A percentile compares a stretch with the other conserved stretches of the same genome.
Conservation (phyloP, 371 early-diverging fungal genomes). For the Dinochytrium kinnereticum region DNA sequence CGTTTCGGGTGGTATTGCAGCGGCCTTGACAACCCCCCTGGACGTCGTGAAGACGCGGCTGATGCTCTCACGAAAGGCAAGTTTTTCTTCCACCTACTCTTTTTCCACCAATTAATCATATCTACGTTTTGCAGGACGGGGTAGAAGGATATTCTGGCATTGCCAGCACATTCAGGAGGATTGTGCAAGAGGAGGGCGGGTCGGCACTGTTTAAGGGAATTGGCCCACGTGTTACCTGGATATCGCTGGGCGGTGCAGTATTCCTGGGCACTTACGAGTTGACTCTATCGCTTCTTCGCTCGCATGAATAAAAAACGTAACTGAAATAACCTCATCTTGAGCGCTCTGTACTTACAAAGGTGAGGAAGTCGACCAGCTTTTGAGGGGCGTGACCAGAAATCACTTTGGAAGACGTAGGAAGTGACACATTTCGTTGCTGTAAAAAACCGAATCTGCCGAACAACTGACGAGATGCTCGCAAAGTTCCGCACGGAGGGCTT, state of each 20-base stretch:
- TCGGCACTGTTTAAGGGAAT: conserved; percentile 83
- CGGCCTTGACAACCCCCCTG: conserved; percentile 58
- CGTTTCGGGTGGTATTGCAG: conserved; percentile 66
- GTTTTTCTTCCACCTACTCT: not conserved
- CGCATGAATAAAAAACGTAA: not conserved
- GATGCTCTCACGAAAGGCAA: conserved; percentile 51
- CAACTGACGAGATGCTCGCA: not conserved
- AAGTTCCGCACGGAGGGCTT: conserved; percentile 45
- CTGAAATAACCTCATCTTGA: too few relatives aligned
- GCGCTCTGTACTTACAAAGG: too few relatives aligned
- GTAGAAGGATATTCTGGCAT: conserved; percentile 68
- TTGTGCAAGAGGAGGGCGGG: conserved; percentile 81
- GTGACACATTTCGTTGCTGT: too few relatives aligned
- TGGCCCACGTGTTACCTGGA: conserved; percentile 94
- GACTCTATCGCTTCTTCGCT: conserved; percentile 7
- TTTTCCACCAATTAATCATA: not conserved
- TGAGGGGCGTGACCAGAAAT: too few relatives aligned
- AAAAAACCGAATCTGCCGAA: too few relatives aligned
- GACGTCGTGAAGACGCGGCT: conserved; percentile 63
- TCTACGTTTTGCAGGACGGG: conserved; percentile 6
- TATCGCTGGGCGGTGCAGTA: conserved; percentile 91
- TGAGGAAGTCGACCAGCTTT: too few relatives aligned
- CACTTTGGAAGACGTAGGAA: too few relatives aligned
- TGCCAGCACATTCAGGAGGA: conserved; percentile 69
- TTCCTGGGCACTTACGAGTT: conserved; percentile 93